Evolutionary conservation across 2,329 filamentous ascomycete species (phyloP).

Genomic region (Fusarium oligoseptatum): DNA sequence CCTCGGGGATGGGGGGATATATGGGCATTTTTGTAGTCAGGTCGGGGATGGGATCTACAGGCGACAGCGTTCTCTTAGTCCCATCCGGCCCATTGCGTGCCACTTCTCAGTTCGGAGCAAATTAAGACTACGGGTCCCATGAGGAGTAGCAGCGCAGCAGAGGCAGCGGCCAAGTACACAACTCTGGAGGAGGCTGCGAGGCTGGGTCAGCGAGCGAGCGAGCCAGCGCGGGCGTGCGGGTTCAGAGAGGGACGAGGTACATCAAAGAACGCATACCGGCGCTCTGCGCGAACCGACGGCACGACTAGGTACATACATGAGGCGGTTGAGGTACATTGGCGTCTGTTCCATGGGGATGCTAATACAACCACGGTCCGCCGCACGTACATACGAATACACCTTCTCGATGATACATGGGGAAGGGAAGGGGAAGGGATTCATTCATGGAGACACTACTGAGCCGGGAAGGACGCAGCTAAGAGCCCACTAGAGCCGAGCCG

Average conservation of each 20-base stretch:
- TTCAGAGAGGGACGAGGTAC: conserved; percentile 39
- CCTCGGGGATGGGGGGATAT: conserved; percentile 35
- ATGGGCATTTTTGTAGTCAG: conserved; percentile 47
- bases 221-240: conserved; percentile 19
- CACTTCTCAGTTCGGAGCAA: conserved; percentile 25
- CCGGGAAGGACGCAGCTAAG: conserved; percentile 34
- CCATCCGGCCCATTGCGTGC: conserved; percentile 25
- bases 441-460: conserved; percentile 36
- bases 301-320: conserved; percentile 33
- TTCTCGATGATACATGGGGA: conserved; percentile 32
- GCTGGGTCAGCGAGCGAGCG: conserved; percentile 21
- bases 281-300: conserved; percentile 30
- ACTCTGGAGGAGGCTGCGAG: conserved; percentile 23
- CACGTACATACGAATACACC: neutral
- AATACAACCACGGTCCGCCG: conserved; percentile 32
- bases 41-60: conserved; percentile 41
- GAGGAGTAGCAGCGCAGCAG: conserved; percentile 19
- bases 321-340: conserved; percentile 34
- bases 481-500: conserved; percentile 18
- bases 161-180: conserved; percentile 15
- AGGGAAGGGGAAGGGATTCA: conserved; percentile 11
- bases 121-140: conserved; percentile 36
- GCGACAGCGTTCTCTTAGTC: conserved; percentile 22
- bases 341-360: conserved; percentile 30
- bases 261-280: conserved; percentile 27